Base-by-base conservation (phyloP, 352 stramenopile genomes). In the Pythium rishiriense region DNA sequence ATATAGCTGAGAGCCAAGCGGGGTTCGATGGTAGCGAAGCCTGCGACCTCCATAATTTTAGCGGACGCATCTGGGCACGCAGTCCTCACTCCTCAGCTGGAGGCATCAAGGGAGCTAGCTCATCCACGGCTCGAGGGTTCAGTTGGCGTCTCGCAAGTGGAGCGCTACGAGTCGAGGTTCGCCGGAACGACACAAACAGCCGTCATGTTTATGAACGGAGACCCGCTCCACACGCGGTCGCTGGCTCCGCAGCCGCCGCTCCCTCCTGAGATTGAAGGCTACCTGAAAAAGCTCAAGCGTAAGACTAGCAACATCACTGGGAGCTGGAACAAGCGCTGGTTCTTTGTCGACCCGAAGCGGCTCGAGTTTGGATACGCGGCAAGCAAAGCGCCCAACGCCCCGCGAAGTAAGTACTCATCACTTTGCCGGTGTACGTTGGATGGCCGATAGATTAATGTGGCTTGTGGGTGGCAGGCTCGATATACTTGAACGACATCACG, bases 271-370 rank as follows among this genome's bases (percentile, higher is more conserved):
- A 92, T 93, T 61, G 84, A 94, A 66, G 86, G 86, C 19, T 92
- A 83, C 50, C 70, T 94, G n/a, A 91, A 93, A 70, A 93, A 94
- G 63, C 79, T 94, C 56, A 94, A 94, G 70, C 86, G 86, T 52
- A 93, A 93, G 62, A 92, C 86, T 7, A 88, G 75, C 68, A 92
- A 80, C 67, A 45, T 90, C 39, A 80, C 73, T 24, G 83, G 82
- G 3, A 89, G 85, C 60, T 94, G 83, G 84, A 94, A 92, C 79
- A 90, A 87, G 64, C 82, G 86, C 29, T 94, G 83, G 86, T 94
- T 94, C 73, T 94, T 91, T 41, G 83, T 94, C 26, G 84, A 94
- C 54, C 69, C 75, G 4, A 83, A 86, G 69, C 80, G 78, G 11
- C 74, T 78, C 24, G 86, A 93, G 46, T 93, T 94, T 56, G 79